Base-by-base conservation (phyloP, 2,329 filamentous ascomycete species). In the Xylaria sp. region DNA sequence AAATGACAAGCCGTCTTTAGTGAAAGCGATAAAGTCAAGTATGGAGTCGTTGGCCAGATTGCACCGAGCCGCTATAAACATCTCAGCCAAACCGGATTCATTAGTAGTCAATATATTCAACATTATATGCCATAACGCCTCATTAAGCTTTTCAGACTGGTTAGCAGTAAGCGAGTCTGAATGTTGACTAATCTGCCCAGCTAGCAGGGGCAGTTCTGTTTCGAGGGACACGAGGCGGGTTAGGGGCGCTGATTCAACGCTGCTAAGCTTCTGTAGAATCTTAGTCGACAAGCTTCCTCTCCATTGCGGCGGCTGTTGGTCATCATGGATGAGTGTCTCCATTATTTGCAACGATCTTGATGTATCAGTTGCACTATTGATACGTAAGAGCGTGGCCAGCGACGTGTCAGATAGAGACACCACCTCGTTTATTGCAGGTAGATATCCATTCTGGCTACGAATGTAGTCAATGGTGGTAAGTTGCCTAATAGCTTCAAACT, bases 201-300 rank as follows among this genome's bases (percentile, higher is more conserved):
- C 88, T 67, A 92, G 81, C 2, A 86, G 81, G 8, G 89, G 88
- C 58, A 92, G 79, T 75, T 93, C 91, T 1, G 83, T 81, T 77
- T 92, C 89, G 0, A 93, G 82, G 19, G 91, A 82, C 53, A 86
- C 83, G 56, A 93, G 80, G 50, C 89, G 87, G 54, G 85, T 85
- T 47, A 93, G 80, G 54, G 82, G 86, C 0, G 90, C 87, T 27
- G 84, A 81, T 12, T 81, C 79, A 19, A 89, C 78, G 1, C 78
- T 80, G 59, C 85, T 81, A 55, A 91, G 78, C 71, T 85, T 89
- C 14, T 82, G 80, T 72, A 92, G 81, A 3, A 93, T 75, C 0
- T 85, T 84, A 24, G 82, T 74, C 6, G 86, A 84, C 19, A 89
- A 73, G 3, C 78, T 80, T 36, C 83, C 83, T 12, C 80, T 81